Evolutionary conservation across 2,329 filamentous ascomycete species (phyloP).

Genomic region (Aspergillus niger): DNA sequence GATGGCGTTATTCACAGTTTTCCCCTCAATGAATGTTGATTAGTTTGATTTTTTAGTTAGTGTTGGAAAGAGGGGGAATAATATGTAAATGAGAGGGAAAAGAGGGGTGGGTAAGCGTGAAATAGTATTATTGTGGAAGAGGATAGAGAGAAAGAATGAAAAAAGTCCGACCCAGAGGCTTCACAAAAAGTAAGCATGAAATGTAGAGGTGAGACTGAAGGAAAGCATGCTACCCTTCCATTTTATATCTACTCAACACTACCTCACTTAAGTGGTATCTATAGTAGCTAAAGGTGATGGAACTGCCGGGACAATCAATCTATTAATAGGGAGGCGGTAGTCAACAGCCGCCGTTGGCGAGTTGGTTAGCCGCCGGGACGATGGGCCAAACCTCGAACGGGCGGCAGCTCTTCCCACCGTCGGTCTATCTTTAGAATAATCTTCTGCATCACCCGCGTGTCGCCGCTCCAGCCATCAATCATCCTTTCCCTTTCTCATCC

Average conservation of each 20-base stretch:
- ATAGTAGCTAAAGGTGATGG: too few species aligned
- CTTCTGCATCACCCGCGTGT: constrained; percentile 32
- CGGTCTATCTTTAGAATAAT: constrained; percentile 39
- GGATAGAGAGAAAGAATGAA: too few species aligned
- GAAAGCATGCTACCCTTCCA: too few species aligned
- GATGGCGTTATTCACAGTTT: too few species aligned
- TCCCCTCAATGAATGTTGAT: not conserved
- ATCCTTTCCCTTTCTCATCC: constrained; percentile 20
- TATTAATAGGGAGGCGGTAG: constrained; percentile 11
- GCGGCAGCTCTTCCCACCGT: constrained; percentile 3
- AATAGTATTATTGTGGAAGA: too few species aligned
- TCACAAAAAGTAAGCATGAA: too few species aligned
- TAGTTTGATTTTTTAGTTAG: not conserved
- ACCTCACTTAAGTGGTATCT: too few species aligned
- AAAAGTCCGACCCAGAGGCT: too few species aligned
- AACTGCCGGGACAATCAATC: not conserved
- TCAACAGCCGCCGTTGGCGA: constrained; percentile 9
- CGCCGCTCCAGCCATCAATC: constrained; percentile 24
- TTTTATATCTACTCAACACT: too few species aligned
- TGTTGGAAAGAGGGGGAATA: not conserved
- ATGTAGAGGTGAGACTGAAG: too few species aligned
- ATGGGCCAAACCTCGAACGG: not conserved
- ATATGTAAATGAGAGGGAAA: too few species aligned
- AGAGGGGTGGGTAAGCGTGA: too few species aligned
- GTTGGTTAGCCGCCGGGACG: constrained; percentile 1